Base-by-base conservation (phyloP, 331 rosid genomes). In the Spiraea crenata region DNA sequence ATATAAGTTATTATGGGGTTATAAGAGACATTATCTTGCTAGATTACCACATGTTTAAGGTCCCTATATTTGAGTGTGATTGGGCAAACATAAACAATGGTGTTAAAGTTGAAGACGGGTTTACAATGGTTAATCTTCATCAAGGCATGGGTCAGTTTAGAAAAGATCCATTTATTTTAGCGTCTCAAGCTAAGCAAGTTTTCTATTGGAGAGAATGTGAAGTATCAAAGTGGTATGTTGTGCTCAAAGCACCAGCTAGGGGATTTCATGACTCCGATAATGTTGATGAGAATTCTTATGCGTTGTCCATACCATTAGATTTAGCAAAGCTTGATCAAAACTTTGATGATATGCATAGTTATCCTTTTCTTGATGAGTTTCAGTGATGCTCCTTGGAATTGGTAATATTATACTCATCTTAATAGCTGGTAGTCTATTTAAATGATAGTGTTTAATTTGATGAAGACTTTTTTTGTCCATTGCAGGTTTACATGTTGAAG, bases 21-120 rank as follows among this genome's bases (percentile, higher is more conserved):
- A 3, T 55, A 0, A 50, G 5, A 10, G 38, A 52, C 6, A 68
- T 68, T 35, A 11, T 47, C 38, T 9, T 67, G 12, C 9, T 68
- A 51, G 47, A 52, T n/a, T 68, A 14, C 9, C 38, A 37, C 25
- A 6, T 51, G 2, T 9, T 49, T 9, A 41, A 9, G 35, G 13
- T 67, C 16, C 39, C 72, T 19, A 9, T 69, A 37, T 69, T 40
- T n/a, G 40, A 41, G 41, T 55, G 74, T 40, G 52, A 55, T 56
- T 55, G 42, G 44, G 52, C 13, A 3, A 50, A 42, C 25, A 8
- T n/a, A 17, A 10, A 17, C 4, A 56, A 13, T 25, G 15, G 44
- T 5, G 17, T 41, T 0, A 41, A 41, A 20, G 15, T 57, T 41
- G 64, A 34, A 15, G 62, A 38, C 37, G 35, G 63, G 40, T 6